A percentile compares a stretch with the other conserved stretches of the same genome.
Conservation (phyloP, 106 monocot genomes). For the Posidonia australis region DNA sequence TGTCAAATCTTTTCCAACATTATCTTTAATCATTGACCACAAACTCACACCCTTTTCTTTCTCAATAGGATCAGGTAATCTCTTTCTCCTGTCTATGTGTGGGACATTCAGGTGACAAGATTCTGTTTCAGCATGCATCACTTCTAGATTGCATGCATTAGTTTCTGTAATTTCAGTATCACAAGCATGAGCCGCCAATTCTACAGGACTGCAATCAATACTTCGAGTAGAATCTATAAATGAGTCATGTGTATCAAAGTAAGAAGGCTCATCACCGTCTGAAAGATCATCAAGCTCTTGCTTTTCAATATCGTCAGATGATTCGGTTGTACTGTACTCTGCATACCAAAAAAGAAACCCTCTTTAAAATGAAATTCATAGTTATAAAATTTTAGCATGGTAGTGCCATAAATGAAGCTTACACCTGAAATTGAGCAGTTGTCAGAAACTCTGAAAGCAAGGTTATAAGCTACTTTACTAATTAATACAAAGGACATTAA, state of each 20-base stretch:
- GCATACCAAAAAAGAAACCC: slow-evolving; percentile 10
- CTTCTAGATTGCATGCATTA: slow-evolving; percentile 4
- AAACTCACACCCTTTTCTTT: slow-evolving; percentile 83
- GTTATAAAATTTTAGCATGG: no score
- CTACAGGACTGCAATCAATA: slow-evolving; percentile 5
- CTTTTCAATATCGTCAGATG: slow-evolving; percentile 86
- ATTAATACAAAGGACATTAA: no score
- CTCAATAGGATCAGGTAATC: slow-evolving; percentile 69
- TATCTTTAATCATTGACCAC: slow-evolving; percentile 94
- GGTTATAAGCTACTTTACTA: no score
- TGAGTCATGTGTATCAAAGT: slow-evolving; percentile 56
- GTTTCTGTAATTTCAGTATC: slow-evolving; percentile 2
- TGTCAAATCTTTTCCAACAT: slow-evolving; percentile 96
- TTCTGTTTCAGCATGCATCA: slow-evolving; percentile 7
- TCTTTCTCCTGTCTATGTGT: slow-evolving; percentile 29
- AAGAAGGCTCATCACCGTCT: slow-evolving; percentile 56
- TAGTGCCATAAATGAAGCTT: no score
- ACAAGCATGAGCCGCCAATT: not conserved
- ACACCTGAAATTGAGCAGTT: no score
- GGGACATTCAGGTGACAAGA: slow-evolving; percentile 7
- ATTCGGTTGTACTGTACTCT: slow-evolving; percentile 91
- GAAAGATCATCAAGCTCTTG: slow-evolving; percentile 67
- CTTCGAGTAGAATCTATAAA: slow-evolving; percentile 33
- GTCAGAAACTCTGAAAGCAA: no score
- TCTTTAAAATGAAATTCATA: not conserved